These are phyloP conservation scores for Trichoderma aggressivum DNA, from an alignment of 2,329 filamentous ascomycete species.

Conservation along the genomic window DNA sequence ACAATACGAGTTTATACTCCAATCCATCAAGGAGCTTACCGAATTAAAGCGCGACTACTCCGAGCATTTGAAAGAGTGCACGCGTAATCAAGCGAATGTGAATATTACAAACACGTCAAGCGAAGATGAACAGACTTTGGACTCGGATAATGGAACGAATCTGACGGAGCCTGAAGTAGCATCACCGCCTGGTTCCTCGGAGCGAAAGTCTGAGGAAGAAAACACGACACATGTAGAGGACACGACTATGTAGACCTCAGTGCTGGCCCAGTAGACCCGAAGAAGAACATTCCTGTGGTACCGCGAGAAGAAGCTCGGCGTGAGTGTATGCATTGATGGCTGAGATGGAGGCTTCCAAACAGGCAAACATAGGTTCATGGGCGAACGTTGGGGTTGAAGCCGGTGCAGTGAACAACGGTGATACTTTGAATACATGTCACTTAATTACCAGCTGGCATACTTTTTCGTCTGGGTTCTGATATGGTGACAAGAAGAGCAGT, in stretches of 20 bases:
- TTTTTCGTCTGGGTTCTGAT: neutral
- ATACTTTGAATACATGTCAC: neutral
- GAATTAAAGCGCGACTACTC: neutral
- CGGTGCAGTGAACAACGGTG: neutral
- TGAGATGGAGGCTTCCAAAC: neutral
- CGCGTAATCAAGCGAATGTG: neutral
- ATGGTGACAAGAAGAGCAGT: neutral
- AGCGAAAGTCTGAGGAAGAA: neutral
- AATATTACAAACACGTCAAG: neutral
- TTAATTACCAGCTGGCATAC: neutral
- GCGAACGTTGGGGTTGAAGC: neutral
- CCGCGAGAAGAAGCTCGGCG: fast-evolving
- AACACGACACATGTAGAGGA: neutral
- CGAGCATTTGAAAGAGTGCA: neutral
- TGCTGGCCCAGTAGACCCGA: neutral
- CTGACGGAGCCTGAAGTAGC: neutral
- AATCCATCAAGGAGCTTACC: constrained; percentile 5
- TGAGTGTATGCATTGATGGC: neutral
- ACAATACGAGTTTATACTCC: neutral
- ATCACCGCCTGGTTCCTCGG: neutral
- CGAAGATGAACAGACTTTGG: neutral
- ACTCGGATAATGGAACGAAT: neutral
- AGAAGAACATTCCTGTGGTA: neutral
- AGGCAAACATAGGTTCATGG: neutral
- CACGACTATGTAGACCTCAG: neutral